phyloP scores from a whole-genome alignment of 208 protist genomes.

The Crithidia bombi region DNA sequence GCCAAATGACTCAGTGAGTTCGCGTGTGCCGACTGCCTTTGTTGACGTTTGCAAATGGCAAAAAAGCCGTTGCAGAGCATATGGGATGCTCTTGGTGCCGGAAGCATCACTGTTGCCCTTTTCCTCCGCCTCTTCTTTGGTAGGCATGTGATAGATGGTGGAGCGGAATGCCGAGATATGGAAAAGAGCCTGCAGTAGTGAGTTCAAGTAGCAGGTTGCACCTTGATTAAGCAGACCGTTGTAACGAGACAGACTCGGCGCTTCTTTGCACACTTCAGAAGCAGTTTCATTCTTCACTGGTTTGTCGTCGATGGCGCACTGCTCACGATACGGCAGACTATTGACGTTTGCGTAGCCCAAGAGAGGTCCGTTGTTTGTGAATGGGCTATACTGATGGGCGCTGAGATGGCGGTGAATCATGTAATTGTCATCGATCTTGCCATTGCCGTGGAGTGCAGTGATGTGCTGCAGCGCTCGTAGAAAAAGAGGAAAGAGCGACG shows the following conservation, averaged over 20 bases:
- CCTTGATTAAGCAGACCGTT: slow-evolving; percentile 92
- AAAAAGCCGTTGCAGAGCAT: slow-evolving; percentile 91
- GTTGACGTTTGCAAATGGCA: slow-evolving; percentile 79
- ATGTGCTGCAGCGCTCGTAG: slow-evolving; percentile 78
- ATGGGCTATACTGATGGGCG: slow-evolving; percentile 71
- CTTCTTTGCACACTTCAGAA: slow-evolving; percentile 17
- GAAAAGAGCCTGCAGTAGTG: slow-evolving; percentile 90
- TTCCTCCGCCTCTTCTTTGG: slow-evolving; percentile 72
- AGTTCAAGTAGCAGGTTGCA: slow-evolving; percentile 94
- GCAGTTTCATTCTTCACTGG: slow-evolving; percentile 12
- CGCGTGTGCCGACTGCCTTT: slow-evolving; percentile 77
- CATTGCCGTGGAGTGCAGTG: slow-evolving; percentile 58
- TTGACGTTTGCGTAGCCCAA: slow-evolving; percentile 66
- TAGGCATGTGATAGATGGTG: slow-evolving; percentile 92
- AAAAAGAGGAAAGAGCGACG: slow-evolving; percentile 76
- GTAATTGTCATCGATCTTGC: slow-evolving; percentile 62
- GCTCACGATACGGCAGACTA: slow-evolving; percentile 59
- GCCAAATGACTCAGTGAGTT: slow-evolving; percentile 93
- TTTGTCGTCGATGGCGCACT: slow-evolving; percentile 2
- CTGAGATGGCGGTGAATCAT: slow-evolving; percentile 73
- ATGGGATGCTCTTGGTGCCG: slow-evolving; percentile 80
- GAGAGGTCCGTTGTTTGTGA: slow-evolving; percentile 45
- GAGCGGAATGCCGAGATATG: slow-evolving; percentile 87
- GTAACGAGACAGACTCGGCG: slow-evolving; percentile 37
- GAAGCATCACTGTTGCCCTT: slow-evolving; percentile 29